phyloP scores from a whole-genome alignment of 805 yeast species.

The Isabelozyma rhagii region DNA sequence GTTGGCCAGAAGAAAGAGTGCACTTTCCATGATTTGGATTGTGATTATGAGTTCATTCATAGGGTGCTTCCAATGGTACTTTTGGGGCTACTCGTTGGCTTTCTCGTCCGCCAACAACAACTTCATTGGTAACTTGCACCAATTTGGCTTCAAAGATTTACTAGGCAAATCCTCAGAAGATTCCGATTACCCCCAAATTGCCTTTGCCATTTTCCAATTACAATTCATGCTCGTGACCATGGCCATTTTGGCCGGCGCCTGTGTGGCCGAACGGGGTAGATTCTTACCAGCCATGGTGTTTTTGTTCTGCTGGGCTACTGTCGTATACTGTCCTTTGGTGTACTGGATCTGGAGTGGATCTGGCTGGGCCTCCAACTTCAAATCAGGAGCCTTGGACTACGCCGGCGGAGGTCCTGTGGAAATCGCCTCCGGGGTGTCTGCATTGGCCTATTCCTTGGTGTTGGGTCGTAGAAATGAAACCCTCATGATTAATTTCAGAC shows the following conservation, averaged over 20 bases:
- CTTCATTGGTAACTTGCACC: constrained; percentile 82
- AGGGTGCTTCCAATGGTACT: constrained; percentile 88
- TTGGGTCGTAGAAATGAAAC: constrained; percentile 75
- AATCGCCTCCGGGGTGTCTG: constrained; percentile 86
- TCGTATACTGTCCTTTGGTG: constrained; percentile 92
- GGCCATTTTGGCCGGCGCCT: constrained; percentile 88
- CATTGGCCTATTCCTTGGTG: constrained; percentile 79
- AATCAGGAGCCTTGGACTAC: constrained; percentile 91
- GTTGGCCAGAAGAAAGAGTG: constrained; percentile 84
- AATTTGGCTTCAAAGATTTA: constrained; percentile 79
- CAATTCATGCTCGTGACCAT: constrained; percentile 90
- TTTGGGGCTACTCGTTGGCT: constrained; percentile 97
- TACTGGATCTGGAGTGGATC: constrained; percentile 89
- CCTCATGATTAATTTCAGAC: constrained; percentile 82
- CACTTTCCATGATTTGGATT: constrained; percentile 80
- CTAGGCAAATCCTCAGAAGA: constrained; percentile 41
- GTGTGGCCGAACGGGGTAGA: constrained; percentile 85
- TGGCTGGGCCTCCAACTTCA: constrained; percentile 79
- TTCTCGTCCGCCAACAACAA: constrained; percentile 79
- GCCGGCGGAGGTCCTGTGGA: constrained; percentile 99
- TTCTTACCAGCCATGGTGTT: constrained; percentile 81
- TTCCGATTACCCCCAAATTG: constrained; percentile 70
- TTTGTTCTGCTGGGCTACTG: constrained; percentile 82
- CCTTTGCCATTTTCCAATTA: constrained; percentile 83
- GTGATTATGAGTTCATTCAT: constrained; percentile 70